These are phyloP conservation scores for Yamadazyma sp. DNA, from an alignment of 1,139 yeast species.

Conservation along the genomic window DNA sequence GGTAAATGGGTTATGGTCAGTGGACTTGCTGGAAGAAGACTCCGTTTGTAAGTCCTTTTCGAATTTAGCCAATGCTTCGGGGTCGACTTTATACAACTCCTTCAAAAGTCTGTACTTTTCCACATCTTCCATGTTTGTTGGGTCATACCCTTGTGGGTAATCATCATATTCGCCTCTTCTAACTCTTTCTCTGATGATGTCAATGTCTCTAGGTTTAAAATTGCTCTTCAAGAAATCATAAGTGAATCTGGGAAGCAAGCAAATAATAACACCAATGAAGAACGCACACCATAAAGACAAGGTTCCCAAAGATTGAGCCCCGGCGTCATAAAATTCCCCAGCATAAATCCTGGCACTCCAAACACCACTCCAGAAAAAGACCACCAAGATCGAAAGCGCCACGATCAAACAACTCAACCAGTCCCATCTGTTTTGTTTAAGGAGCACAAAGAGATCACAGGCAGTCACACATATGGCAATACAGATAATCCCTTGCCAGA, in stretches of 20 bases:
- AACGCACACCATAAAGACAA: slow-evolving; percentile 52
- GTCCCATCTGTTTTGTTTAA: slow-evolving; percentile 64
- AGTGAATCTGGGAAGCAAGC: slow-evolving; percentile 54
- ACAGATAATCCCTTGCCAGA: slow-evolving; percentile 56
- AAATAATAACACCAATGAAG: slow-evolving; percentile 46
- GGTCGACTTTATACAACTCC: slow-evolving; percentile 35
- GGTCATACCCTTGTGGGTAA: slow-evolving; percentile 53
- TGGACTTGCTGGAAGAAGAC: slow-evolving; percentile 11
- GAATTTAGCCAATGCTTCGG: slow-evolving; percentile 34
- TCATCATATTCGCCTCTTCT: slow-evolving; percentile 46
- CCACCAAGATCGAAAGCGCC: slow-evolving; percentile 49
- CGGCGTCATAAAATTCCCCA: slow-evolving; percentile 56
- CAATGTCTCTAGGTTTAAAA: slow-evolving; percentile 54
- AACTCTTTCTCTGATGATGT: slow-evolving; percentile 53
- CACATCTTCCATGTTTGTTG: slow-evolving; percentile 52
- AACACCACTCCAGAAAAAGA: slow-evolving; percentile 64
- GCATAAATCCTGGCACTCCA: slow-evolving; percentile 50
- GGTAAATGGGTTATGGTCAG: slow-evolving; percentile 23
- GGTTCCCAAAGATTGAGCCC: slow-evolving; percentile 53
- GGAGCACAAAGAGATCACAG: slow-evolving; percentile 52
- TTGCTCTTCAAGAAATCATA: slow-evolving; percentile 47
- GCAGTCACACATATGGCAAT: slow-evolving; percentile 51
- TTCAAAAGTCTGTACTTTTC: slow-evolving; percentile 42
- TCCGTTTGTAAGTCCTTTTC: slow-evolving; percentile 23
- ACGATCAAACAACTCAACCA: slow-evolving; percentile 52